phyloP scores from a whole-genome alignment of 2,329 filamentous ascomycete species.

The Cercospora sp. region DNA sequence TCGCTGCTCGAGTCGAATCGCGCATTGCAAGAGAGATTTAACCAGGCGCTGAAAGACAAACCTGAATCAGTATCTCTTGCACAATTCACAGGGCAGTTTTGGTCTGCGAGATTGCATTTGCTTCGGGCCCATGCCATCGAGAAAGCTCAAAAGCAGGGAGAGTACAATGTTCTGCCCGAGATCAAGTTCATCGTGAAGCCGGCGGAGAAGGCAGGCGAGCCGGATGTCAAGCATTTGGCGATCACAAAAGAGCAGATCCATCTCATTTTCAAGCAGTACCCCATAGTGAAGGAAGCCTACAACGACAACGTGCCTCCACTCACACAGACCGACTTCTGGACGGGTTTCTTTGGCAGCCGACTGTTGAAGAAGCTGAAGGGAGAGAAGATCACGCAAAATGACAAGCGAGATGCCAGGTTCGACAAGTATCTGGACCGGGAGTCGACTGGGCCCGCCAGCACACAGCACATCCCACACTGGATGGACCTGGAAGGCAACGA shows the following conservation, averaged over 20 bases:
- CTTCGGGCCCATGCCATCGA: conserved; percentile 90
- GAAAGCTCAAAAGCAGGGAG: conserved; percentile 77
- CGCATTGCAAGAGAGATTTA: conserved; percentile 77
- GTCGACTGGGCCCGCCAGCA: conserved; percentile 48
- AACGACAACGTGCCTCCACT: conserved; percentile 76
- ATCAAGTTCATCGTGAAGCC: conserved; percentile 60
- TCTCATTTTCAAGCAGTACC: conserved; percentile 89
- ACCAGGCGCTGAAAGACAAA: conserved; percentile 79
- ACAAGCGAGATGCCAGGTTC: conserved; percentile 74
- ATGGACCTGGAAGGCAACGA: conserved; percentile 94
- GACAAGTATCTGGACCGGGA: conserved; percentile 82
- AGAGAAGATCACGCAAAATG: conserved; percentile 77
- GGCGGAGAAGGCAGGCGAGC: conserved; percentile 56
- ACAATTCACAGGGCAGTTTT: conserved; percentile 90
- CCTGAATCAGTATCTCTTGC: conserved; percentile 77
- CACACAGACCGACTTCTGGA: conserved; percentile 83
- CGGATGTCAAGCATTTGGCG: conserved; percentile 71
- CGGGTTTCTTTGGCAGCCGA: conserved; percentile 86
- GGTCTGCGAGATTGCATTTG: conserved; percentile 83
- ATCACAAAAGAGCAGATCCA: conserved; percentile 90
- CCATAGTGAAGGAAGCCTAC: conserved; percentile 84
- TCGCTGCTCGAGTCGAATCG: conserved; percentile 79
- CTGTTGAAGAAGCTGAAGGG: conserved; percentile 90
- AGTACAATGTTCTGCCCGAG: conserved; percentile 90
- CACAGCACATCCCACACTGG: conserved; percentile 76